Conservation (phyloP, 768 basidiomycete genomes). For the Mycena galopus region DNA sequence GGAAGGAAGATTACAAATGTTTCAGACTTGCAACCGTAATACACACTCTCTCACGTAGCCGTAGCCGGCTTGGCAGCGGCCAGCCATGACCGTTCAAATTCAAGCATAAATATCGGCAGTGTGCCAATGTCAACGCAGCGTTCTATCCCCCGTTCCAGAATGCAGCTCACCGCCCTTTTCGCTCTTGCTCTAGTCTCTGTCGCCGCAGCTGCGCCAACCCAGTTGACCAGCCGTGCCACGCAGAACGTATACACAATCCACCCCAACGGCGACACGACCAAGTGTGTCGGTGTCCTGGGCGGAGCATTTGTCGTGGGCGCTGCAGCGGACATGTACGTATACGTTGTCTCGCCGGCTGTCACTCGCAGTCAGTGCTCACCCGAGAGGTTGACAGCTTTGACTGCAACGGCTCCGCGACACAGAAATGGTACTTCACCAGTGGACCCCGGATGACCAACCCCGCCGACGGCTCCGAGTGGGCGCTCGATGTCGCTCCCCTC, state of each 20-base stretch:
- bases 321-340: constrained; percentile 21
- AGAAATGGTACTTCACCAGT: constrained; percentile 23
- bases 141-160: constrained; percentile 9
- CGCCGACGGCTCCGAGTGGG: constrained; percentile 29
- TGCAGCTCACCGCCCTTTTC: constrained; percentile 12
- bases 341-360: background rate
- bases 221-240: constrained; percentile 7
- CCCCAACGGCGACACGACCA: constrained; percentile 25
- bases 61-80: constrained; percentile 6
- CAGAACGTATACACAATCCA: constrained; percentile 23
- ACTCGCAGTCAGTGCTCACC: background rate
- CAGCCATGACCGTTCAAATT: constrained; percentile 5
- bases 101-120: constrained; percentile 4
- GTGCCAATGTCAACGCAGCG: constrained; percentile 7
- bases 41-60: background rate
- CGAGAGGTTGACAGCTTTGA: constrained; percentile 11
- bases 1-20: too few relatives aligned
- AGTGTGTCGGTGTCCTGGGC: constrained; percentile 20
- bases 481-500: constrained; percentile 21
- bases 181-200: constrained; percentile 17
- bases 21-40: constrained; percentile 9
- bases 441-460: constrained; percentile 22
- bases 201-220: constrained; percentile 10
- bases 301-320: constrained; percentile 14
- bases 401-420: constrained; percentile 25